Evolutionary conservation across 179 eudicot species (phyloP), one percentile per base, ranked within the genome.

Genomic region (Gypsophila paniculata): DNA sequence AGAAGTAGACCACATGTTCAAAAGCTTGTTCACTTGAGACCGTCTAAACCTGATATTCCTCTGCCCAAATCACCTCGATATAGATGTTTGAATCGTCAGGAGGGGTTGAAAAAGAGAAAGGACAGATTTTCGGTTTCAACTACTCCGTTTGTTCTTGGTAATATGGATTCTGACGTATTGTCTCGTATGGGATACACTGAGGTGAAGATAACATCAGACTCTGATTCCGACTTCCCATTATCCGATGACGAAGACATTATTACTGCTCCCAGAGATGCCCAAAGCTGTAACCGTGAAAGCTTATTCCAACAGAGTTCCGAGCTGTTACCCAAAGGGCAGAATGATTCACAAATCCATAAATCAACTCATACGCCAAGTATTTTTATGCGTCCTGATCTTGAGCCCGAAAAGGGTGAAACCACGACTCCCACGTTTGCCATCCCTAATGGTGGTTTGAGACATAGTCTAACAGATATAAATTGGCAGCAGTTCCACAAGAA

Each of bases 201-300:
- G 84, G 80, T 87, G 55, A 92, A 82, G 74, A 79, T 87, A 49
- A 78, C 75, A 49, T 87, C 96, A 17, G 96, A 90, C 69, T 62
- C 88, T 3, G 98, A 88, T 42, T 87, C 91, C 0, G 94, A 88
- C 63, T 51, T 83, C 39, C 86, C 72, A 11, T 74, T 87, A 42
- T 87, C 94, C 6, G 97, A 88, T 44, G 91, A 91, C 11, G 91
- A 87, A 22, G 93, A 85, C 54, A 57, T 73, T 54, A 51, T 52
- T 51, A 61, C 51, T 73, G 70, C 68, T 32, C 34, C 57, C 60
- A 72, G 61, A 21, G 83, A 75, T 59, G 72, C 21, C 7, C 71
- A 39, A 74, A 78, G 71, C 68, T 9, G 48, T 36, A 62, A 29
- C n/a, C 71, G 62, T 10, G 83, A 70, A 15, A 32, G 26, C 39